phyloP scores from a whole-genome alignment of 305 asterid genomes.

The Andrographis paniculata region DNA sequence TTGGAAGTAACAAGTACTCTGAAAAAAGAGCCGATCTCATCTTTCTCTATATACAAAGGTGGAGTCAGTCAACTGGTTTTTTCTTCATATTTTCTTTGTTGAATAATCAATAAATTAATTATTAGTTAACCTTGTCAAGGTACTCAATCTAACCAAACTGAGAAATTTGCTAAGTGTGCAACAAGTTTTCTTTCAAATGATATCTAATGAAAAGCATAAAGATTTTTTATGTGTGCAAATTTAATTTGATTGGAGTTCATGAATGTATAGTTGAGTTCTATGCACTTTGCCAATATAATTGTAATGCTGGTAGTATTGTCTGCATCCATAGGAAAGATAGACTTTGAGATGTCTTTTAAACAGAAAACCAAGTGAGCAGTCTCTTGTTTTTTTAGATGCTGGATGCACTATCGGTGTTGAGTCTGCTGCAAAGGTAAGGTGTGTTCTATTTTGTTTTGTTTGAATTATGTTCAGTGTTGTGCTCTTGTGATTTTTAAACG shows the following conservation, averaged over 20 bases:
- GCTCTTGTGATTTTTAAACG: conserved; percentile 11
- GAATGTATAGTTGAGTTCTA: conserved; percentile 1
- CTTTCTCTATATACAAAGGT: conserved; percentile 73
- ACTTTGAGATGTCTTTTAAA: no score
- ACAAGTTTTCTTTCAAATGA: conserved; percentile 8
- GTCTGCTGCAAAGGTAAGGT: conserved; percentile 34
- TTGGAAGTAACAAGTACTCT: conserved; percentile 35
- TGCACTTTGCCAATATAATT: conserved; percentile 9
- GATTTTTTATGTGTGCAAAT: conserved; percentile 1
- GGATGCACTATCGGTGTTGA: conserved; percentile 24
- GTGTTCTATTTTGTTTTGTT: conserved; percentile 1
- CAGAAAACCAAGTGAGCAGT: conserved; percentile 15
- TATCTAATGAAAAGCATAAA: conserved; percentile 2
- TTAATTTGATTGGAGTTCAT: neutral
- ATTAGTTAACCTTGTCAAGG: no score
- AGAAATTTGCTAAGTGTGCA: conserved; percentile 43
- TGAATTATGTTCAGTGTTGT: conserved; percentile 3
- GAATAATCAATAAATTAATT: no score
- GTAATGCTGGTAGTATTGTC: no score
- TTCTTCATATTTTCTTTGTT: no score
- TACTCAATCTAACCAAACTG: conserved; percentile 28
- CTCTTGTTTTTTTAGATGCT: conserved; percentile 30
- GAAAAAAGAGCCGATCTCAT: conserved; percentile 65
- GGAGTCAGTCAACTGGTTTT: conserved; percentile 20
- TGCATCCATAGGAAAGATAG: no score